Conservation (phyloP, 306 rosid genomes). For the Castanopsis chinensis region DNA sequence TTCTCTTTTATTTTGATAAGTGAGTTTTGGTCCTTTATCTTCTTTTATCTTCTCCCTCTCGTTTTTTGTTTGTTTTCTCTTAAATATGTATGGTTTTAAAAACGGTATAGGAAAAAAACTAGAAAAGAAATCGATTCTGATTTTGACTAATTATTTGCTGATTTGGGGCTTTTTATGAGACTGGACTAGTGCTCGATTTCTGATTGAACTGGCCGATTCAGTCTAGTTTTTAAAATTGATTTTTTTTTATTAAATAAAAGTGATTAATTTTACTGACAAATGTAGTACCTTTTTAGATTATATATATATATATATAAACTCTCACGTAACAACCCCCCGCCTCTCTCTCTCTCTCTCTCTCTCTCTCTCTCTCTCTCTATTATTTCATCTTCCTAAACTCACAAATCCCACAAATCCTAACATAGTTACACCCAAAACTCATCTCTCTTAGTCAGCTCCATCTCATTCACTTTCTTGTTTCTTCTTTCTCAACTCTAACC, state of each 20-base stretch:
- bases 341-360: too few relatives aligned
- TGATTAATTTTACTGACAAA: too few relatives aligned
- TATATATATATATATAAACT: too few relatives aligned
- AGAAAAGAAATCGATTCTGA: fast-evolving
- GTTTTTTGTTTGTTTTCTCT: too few relatives aligned
- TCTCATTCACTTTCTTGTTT: conserved; percentile 46
- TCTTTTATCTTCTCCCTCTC: background rate
- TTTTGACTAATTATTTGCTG: fast-evolving
- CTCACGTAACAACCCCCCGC: too few relatives aligned
- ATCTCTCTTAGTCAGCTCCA: conserved; percentile 32
- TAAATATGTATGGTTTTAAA: too few relatives aligned
- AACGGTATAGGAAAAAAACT: fast-evolving
- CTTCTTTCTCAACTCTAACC: conserved; percentile 55
- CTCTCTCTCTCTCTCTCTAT: too few relatives aligned
- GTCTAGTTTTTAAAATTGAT: too few relatives aligned
- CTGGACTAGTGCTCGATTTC: fast-evolving
- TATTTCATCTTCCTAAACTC: conserved; percentile 61
- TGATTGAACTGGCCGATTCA: fast-evolving
- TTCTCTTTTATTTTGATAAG: background rate
- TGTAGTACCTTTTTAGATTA: too few relatives aligned
- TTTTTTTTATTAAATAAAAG: too few relatives aligned
- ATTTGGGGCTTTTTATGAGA: too few relatives aligned
- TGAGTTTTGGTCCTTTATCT: background rate
- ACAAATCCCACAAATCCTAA: conserved; percentile 59
- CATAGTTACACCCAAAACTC: conserved; percentile 47